These are phyloP conservation scores for Periconia sp. DNA, from an alignment of 2,329 filamentous ascomycete genomes.

Conservation along the genomic window DNA sequence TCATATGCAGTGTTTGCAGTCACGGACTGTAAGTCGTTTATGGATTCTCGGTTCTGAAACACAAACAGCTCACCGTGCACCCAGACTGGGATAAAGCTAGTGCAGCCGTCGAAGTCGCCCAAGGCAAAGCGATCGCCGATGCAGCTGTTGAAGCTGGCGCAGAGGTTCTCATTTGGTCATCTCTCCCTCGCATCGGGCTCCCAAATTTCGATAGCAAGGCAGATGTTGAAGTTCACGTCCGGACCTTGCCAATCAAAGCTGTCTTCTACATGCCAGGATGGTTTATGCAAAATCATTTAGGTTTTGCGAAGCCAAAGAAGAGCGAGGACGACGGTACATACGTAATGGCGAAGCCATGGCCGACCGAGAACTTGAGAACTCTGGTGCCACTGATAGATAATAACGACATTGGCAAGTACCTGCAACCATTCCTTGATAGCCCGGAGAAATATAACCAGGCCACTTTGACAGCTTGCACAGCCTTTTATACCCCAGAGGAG, in stretches of 20 bases:
- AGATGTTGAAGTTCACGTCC: slow-evolving; percentile 56
- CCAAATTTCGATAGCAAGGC: slow-evolving; percentile 60
- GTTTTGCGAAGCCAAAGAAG: not conserved
- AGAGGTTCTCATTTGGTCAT: slow-evolving; percentile 24
- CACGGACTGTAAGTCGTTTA: slow-evolving; percentile 6
- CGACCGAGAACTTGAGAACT: too few species aligned
- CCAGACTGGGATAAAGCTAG: not conserved
- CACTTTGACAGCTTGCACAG: not conserved
- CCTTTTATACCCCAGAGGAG: not conserved
- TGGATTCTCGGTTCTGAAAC: not conserved
- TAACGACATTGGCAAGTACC: not conserved
- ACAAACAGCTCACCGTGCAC: slow-evolving; percentile 10
- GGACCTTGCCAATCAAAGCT: slow-evolving; percentile 48
- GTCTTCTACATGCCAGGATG: slow-evolving; percentile 54
- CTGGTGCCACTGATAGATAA: not conserved
- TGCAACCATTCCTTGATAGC: not conserved
- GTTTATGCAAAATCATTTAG: slow-evolving; percentile 48
- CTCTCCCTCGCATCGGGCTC: slow-evolving; percentile 6
- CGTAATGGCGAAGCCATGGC: too few species aligned
- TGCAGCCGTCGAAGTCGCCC: slow-evolving; percentile 10
- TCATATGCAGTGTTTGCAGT: slow-evolving; percentile 2
- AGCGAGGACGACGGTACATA: not conserved
- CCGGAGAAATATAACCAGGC: not conserved
- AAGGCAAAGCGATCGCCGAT: slow-evolving; percentile 25
- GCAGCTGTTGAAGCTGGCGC: slow-evolving; percentile 18